Percentiles rank a stretch among this genome's conserved stretches.
These are phyloP conservation scores for Cicer bijugum DNA, from an alignment of 306 rosid species.

Conservation along the genomic window DNA sequence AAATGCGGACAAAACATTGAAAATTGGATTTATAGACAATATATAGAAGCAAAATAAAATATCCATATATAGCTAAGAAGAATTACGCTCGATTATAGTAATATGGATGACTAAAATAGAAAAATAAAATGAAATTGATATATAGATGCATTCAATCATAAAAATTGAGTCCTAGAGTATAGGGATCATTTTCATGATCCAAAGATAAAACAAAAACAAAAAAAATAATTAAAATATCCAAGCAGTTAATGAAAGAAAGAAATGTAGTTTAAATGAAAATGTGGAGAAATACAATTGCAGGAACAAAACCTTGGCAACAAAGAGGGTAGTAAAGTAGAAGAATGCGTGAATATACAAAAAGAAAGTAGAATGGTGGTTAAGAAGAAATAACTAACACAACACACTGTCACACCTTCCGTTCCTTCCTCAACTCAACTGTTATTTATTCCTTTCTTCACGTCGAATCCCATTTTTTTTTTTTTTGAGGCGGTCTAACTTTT, in stretches of 20 bases:
- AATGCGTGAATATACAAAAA: background rate
- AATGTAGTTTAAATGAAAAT: too few species aligned
- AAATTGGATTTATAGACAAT: background rate
- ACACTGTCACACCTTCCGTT: constrained; percentile 16
- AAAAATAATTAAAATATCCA: too few species aligned
- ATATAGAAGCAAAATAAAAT: background rate
- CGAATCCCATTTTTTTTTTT: background rate
- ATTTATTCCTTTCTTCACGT: constrained; percentile 39
- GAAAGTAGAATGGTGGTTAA: background rate
- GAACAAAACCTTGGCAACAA: too few species aligned
- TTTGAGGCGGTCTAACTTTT: constrained; percentile 12
- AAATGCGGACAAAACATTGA: background rate
- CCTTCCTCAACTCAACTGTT: background rate
- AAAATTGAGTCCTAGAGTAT: background rate
- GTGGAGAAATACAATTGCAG: too few species aligned
- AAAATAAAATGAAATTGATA: background rate
- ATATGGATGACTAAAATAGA: background rate
- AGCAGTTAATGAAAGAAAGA: too few species aligned
- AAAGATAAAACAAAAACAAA: too few species aligned
- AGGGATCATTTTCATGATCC: background rate
- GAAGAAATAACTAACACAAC: background rate
- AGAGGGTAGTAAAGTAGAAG: too few species aligned
- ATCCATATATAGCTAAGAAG: too few species aligned
- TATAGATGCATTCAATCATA: background rate
- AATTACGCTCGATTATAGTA: background rate